Conservation (phyloP, 2,329 filamentous ascomycete species). For the Beauveria sp. region DNA sequence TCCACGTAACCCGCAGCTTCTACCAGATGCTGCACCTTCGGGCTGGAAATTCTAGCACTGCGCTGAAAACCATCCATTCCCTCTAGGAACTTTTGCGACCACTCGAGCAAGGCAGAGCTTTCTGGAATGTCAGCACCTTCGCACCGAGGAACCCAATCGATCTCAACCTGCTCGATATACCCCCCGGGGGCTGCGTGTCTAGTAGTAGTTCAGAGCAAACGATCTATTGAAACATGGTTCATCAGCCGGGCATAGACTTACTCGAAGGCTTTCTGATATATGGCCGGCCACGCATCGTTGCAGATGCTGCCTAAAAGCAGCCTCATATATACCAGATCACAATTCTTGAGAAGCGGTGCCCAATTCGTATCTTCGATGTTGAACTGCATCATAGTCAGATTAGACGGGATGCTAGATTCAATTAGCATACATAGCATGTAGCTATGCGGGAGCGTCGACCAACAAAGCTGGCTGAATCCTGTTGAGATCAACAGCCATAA, state of each 20-base stretch:
- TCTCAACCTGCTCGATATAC: slow-evolving; percentile 78
- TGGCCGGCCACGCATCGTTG: slow-evolving; percentile 57
- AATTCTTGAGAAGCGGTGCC: slow-evolving; percentile 42
- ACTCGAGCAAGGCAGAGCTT: slow-evolving; percentile 54
- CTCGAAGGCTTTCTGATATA: slow-evolving; percentile 65
- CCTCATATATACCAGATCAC: slow-evolving; percentile 78
- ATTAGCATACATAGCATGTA: slow-evolving; percentile 14
- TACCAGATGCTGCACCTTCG: slow-evolving; percentile 50
- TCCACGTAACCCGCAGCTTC: slow-evolving; percentile 70
- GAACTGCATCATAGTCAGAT: slow-evolving; percentile 46
- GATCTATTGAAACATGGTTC: not conserved
- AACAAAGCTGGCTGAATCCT: slow-evolving; percentile 31
- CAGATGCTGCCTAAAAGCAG: slow-evolving; percentile 71
- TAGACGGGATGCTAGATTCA: slow-evolving; percentile 56
- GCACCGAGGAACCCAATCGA: slow-evolving; percentile 71
- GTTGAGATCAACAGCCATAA: slow-evolving; percentile 33
- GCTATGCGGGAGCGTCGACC: not conserved
- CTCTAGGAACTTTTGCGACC: slow-evolving; percentile 61
- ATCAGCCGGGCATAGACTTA: slow-evolving; percentile 22
- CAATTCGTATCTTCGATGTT: slow-evolving; percentile 70
- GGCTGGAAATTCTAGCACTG: slow-evolving; percentile 52
- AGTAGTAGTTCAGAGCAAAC: not conserved
- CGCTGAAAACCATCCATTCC: slow-evolving; percentile 60
- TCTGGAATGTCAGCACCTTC: slow-evolving; percentile 56
- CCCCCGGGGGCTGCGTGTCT: slow-evolving; percentile 69